Evolutionary conservation across 2,329 filamentous ascomycete genomes (phyloP).

Genomic region (Calonectria fujianensis): DNA sequence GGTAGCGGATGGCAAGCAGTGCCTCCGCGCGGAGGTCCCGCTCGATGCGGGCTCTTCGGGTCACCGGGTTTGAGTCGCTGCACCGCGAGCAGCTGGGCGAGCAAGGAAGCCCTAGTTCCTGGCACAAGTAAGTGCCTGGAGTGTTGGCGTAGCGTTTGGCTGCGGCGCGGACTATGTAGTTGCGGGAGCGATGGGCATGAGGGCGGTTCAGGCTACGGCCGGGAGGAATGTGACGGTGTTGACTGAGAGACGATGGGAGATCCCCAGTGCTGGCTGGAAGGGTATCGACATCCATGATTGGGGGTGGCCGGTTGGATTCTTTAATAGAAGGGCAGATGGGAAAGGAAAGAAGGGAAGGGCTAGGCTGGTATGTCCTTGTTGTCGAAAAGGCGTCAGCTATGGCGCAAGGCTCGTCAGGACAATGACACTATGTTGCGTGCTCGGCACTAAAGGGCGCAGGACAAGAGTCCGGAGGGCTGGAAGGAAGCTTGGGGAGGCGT

Average conservation of each 20-base stretch:
- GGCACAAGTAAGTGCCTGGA: conserved; percentile 46
- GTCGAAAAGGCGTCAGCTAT: conserved; percentile 49
- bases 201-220: conserved; percentile 38
- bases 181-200: conserved; percentile 50
- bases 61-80: conserved; percentile 34
- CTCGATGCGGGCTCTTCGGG: conserved; percentile 51
- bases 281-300: conserved; percentile 46
- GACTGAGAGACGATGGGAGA: conserved; percentile 45
- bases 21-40: conserved; percentile 45
- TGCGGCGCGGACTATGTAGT: conserved; percentile 57
- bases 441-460: conserved; percentile 47
- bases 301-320: background rate
- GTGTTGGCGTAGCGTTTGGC: conserved; percentile 57
- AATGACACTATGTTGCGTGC: conserved; percentile 50
- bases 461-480: conserved; percentile 25
- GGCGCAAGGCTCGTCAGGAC: conserved; percentile 45
- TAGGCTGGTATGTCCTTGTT: conserved; percentile 38
- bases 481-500: conserved; percentile 51
- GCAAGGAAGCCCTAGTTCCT: conserved; percentile 50
- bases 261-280: conserved; percentile 49
- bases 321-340: conserved; percentile 6
- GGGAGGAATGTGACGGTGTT: conserved; percentile 49
- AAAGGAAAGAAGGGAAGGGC: background rate
- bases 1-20: conserved; percentile 32
- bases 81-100: conserved; percentile 40